Percentiles rank a stretch among this genome's conserved stretches.
These are phyloP conservation scores for Dactylellina haptotyla DNA, from an alignment of 2,329 filamentous ascomycete genomes.

Conservation along the genomic window DNA sequence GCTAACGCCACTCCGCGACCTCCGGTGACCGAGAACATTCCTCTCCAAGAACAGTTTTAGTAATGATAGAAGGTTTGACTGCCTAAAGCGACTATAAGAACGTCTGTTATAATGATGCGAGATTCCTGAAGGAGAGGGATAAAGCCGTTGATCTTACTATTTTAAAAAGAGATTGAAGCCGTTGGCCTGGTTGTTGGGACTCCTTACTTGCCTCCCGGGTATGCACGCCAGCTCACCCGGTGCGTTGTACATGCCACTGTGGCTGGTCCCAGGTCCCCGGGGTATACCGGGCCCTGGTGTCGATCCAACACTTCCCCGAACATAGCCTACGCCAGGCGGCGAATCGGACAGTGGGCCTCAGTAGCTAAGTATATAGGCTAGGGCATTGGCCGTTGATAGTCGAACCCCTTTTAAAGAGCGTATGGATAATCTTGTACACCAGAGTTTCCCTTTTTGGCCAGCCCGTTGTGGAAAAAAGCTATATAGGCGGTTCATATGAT, in stretches of 20 bases:
- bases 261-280: not conserved
- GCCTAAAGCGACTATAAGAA: not conserved
- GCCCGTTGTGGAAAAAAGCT: too few species aligned
- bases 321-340: too few species aligned
- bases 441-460: not conserved
- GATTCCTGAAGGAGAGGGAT: not conserved
- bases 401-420: not conserved
- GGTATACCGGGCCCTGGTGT: not conserved
- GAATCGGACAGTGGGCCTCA: too few species aligned
- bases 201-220: not conserved
- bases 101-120: not conserved
- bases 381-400: too few species aligned
- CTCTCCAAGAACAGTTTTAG: too few species aligned
- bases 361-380: too few species aligned
- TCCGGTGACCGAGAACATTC: conserved; percentile 21
- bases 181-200: conserved; percentile 1
- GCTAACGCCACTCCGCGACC: conserved; percentile 45
- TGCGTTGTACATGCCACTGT: not conserved
- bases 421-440: not conserved
- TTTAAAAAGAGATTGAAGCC: conserved; percentile 11
- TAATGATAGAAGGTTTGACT: not conserved
- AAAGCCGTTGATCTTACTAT: conserved; percentile 5
- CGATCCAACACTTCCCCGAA: conserved; percentile 15
- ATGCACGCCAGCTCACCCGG: too few species aligned
- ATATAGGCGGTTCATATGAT: too few species aligned